Evolutionary conservation across 1,139 yeast species (phyloP).

Genomic region (Blastobotrys aristatus): DNA sequence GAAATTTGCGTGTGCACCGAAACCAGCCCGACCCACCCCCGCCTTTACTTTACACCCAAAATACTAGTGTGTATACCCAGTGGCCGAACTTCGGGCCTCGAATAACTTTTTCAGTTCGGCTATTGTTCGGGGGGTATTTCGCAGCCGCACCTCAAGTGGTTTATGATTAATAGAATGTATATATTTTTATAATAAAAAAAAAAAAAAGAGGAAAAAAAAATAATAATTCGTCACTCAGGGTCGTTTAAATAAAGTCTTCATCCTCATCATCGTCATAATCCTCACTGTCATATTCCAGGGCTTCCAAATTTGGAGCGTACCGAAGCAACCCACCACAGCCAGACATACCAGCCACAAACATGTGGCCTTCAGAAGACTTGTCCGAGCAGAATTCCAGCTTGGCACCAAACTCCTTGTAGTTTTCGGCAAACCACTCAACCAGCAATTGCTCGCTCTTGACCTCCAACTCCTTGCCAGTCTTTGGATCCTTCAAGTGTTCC

Average conservation of each 20-base stretch:
- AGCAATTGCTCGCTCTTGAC: conserved; percentile 73
- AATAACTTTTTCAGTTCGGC: no score
- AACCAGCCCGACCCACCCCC: no score
- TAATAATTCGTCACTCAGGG: background rate
- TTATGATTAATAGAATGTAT: no score
- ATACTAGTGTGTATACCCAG: no score
- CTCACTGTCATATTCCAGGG: conserved; percentile 82
- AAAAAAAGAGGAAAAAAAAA: background rate
- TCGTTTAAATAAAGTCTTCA: conserved; percentile 16
- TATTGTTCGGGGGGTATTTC: no score
- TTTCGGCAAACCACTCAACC: conserved; percentile 97
- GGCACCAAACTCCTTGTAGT: conserved; percentile 91
- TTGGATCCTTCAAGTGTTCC: conserved; percentile 72
- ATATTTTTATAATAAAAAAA: background rate
- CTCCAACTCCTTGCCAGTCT: conserved; percentile 88
- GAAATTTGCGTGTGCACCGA: no score
- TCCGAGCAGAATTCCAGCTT: conserved; percentile 93
- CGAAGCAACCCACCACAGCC: conserved; percentile 96
- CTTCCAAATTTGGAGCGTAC: conserved; percentile 95
- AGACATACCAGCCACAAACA: conserved; percentile 96
- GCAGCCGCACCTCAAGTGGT: no score
- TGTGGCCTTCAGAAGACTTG: conserved; percentile 96
- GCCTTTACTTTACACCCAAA: no score
- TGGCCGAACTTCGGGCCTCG: no score
- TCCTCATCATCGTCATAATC: conserved; percentile 53